Evolutionary conservation across 2,329 filamentous ascomycete species (phyloP).

Genomic region (Zymoseptoria tritici): DNA sequence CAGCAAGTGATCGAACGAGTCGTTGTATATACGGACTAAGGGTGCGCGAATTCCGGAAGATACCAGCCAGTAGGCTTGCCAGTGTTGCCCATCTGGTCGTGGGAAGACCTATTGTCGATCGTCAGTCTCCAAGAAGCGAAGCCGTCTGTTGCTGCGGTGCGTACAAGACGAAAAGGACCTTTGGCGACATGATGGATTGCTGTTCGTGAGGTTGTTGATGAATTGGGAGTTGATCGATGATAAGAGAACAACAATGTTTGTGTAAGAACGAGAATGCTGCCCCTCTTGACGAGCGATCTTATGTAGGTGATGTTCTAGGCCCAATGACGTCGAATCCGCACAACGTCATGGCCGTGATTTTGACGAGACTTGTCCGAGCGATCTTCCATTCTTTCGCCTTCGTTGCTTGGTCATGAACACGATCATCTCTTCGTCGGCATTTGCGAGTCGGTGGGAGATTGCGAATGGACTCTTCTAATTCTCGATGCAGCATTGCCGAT

Average conservation of each 20-base stretch:
- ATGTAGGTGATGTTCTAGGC: not conserved
- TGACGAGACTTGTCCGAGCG: not conserved
- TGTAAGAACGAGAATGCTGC: not conserved
- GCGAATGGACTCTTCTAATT: not conserved
- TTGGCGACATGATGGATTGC: not conserved
- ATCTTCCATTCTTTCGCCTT: not conserved
- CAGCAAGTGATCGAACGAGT: too few species aligned
- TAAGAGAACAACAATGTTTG: not conserved
- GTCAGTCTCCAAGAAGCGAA: not conserved
- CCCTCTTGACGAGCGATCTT: not conserved
- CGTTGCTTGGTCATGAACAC: not conserved
- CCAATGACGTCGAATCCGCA: not conserved
- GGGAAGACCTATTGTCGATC: slow-evolving; percentile 39
- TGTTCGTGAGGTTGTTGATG: not conserved
- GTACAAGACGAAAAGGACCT: not conserved
- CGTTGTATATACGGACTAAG: too few species aligned
- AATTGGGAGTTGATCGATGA: not conserved
- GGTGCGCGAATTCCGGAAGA: slow-evolving; percentile 39
- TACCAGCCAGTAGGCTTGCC: slow-evolving; percentile 61
- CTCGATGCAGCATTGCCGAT: not conserved
- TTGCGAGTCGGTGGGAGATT: not conserved
- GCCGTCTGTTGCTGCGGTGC: not conserved
- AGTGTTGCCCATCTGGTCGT: slow-evolving; percentile 38
- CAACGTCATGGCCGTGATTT: not conserved
- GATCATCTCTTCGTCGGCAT: not conserved